Percentiles rank a stretch among this genome's conserved stretches.
These are phyloP conservation scores for Bacidia rubella DNA, from an alignment of 495 filamentous ascomycete genomes.

Conservation along the genomic window DNA sequence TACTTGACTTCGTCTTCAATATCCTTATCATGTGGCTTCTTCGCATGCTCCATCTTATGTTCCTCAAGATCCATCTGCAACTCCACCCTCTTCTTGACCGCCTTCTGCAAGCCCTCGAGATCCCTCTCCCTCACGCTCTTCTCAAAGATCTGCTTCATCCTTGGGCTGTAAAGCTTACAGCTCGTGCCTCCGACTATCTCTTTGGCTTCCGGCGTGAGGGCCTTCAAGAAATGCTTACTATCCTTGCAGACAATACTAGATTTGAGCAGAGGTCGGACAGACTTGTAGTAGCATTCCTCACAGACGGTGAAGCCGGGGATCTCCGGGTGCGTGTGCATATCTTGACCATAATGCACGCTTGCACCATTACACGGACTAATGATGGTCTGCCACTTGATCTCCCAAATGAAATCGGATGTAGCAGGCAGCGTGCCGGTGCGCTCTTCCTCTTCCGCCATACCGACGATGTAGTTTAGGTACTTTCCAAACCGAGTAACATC, in stretches of 20 bases:
- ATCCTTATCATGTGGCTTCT: conserved; percentile 31
- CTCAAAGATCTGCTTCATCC: conserved; percentile 55
- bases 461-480: conserved; percentile 50
- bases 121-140: conserved; percentile 47
- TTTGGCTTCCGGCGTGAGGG: conserved; percentile 16
- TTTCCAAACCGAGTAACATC: conserved; percentile 41
- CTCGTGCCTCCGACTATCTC: conserved; percentile 23
- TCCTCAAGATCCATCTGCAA: conserved; percentile 35
- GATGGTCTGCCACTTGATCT: conserved; percentile 36
- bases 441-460: conserved; percentile 35
- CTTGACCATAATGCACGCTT: conserved; percentile 29
- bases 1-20: conserved; percentile 32
- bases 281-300: conserved; percentile 56
- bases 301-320: conserved; percentile 55
- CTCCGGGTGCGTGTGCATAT: conserved; percentile 50
- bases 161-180: conserved; percentile 62
- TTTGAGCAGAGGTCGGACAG: conserved; percentile 41
- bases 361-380: conserved; percentile 43
- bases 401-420: conserved; percentile 33
- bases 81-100: conserved; percentile 27
- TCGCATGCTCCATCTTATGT: conserved; percentile 27
- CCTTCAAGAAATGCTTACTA: conserved; percentile 34
- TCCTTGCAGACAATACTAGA: conserved; percentile 31
- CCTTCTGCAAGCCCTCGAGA: conserved; percentile 31
- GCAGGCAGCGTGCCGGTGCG: conserved; percentile 19